Conservation (phyloP, 768 basidiomycete genomes). For the Psilocybe tampanensis region DNA sequence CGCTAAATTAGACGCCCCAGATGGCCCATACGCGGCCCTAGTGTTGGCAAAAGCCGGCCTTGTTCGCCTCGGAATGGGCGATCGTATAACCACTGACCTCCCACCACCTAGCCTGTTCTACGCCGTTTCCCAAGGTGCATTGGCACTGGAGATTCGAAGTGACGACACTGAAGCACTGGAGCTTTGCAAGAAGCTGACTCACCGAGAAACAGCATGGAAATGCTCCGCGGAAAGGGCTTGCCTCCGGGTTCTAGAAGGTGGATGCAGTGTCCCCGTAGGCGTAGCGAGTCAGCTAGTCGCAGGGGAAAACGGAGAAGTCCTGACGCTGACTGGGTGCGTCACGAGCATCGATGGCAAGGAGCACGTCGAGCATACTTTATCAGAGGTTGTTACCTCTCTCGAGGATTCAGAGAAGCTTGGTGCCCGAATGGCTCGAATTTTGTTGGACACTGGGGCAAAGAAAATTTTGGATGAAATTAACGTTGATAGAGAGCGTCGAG, state of each 20-base stretch:
- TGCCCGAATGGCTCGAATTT: conserved; percentile 56
- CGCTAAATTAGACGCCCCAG: conserved; percentile 83
- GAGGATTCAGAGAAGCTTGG: conserved; percentile 76
- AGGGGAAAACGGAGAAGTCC: conserved; percentile 27
- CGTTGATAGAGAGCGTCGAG: conserved; percentile 56
- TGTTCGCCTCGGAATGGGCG: conserved; percentile 71
- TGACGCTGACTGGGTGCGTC: conserved; percentile 80
- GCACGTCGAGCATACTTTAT: conserved; percentile 71
- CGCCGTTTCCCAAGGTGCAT: conserved; percentile 94
- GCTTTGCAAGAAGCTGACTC: conserved; percentile 69
- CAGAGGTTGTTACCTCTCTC: conserved; percentile 47
- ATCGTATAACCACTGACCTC: conserved; percentile 78
- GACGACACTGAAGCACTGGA: conserved; percentile 62
- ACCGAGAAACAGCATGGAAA: conserved; percentile 75
- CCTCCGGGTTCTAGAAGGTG: conserved; percentile 90
- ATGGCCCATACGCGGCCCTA: conserved; percentile 81
- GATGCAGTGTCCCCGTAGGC: conserved; percentile 96
- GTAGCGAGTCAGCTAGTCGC: conserved; percentile 55
- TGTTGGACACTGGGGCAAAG: conserved; percentile 74
- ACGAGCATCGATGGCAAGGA: conserved; percentile 76
- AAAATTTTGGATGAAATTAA: conserved; percentile 85
- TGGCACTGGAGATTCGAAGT: conserved; percentile 82
- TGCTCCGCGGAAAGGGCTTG: conserved; percentile 88
- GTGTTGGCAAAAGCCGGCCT: conserved; percentile 95
- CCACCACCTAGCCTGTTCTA: conserved; percentile 75